Evolutionary conservation across 2,329 filamentous ascomycete genomes (phyloP).

Genomic region (Aspergillus sp.): DNA sequence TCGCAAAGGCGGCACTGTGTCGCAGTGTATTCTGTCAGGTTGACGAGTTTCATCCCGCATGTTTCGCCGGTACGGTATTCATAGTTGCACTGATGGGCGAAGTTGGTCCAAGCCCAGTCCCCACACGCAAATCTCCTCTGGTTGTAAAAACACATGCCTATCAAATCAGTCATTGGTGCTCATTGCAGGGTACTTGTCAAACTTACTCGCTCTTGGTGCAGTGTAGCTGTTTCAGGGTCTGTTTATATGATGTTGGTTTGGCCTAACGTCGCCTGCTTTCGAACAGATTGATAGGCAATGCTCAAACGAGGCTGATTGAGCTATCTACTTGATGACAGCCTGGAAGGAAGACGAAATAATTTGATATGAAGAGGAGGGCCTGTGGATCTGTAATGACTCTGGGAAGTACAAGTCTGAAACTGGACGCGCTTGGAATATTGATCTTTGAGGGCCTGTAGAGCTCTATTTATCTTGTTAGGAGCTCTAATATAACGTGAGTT

Average conservation of each 20-base stretch:
- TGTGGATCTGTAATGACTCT: constrained; percentile 15
- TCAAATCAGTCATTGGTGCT: constrained; percentile 23
- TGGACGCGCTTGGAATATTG: constrained; percentile 16
- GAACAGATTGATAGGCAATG: constrained; percentile 27
- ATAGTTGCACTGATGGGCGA: constrained; percentile 84
- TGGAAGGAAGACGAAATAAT: constrained; percentile 17
- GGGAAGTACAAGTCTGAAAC: constrained; percentile 25
- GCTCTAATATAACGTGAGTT: constrained; percentile 16
- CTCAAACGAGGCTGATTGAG: constrained; percentile 17
- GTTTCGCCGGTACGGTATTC: constrained; percentile 95
- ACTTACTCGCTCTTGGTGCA: constrained; percentile 25
- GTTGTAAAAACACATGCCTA: constrained; percentile 90
- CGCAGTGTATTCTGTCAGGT: constrained; percentile 56
- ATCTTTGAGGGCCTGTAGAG: constrained; percentile 17
- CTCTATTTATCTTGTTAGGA: constrained; percentile 36
- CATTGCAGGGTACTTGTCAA: constrained; percentile 15
- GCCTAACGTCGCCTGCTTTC: constrained; percentile 15
- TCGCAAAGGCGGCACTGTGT: constrained; percentile 77
- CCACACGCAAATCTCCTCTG: constrained; percentile 77
- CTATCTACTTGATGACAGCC: background rate
- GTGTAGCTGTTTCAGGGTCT: constrained; percentile 28
- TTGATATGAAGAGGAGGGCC: constrained; percentile 6
- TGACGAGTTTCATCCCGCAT: constrained; percentile 86
- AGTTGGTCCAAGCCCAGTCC: constrained; percentile 92
- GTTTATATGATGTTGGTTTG: constrained; percentile 25